Percentiles rank a stretch among this genome's conserved stretches.
phyloP scores from a whole-genome alignment of 179 eudicot genomes.

The Camellia oleifera region DNA sequence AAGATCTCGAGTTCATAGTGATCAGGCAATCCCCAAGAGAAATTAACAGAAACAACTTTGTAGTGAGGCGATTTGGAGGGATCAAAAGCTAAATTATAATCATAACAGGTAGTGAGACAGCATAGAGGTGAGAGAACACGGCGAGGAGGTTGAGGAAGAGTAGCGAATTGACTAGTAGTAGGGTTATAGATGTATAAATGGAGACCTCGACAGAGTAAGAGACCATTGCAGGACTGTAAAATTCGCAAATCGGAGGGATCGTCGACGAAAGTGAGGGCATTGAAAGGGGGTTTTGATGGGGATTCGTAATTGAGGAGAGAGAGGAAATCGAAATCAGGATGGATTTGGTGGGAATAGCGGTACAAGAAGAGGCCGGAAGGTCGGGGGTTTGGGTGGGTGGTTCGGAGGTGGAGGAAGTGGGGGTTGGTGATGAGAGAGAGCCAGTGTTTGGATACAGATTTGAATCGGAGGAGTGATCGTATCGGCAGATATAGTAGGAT shows the following conservation, averaged over 20 bases:
- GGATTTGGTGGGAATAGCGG: background rate
- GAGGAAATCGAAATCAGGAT: constrained; percentile 10
- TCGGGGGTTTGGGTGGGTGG: background rate
- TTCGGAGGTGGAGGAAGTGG: constrained; percentile 5
- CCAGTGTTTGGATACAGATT: constrained; percentile 32
- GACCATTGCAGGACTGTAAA: constrained; percentile 23
- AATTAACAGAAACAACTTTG: constrained; percentile 17
- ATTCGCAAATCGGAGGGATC: constrained; percentile 5
- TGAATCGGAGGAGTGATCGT: constrained; percentile 26
- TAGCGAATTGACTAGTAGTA: constrained; percentile 21
- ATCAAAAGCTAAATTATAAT: constrained; percentile 11
- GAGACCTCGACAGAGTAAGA: constrained; percentile 15
- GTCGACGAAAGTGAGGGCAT: background rate
- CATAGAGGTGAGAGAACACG: background rate
- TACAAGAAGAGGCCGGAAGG: constrained; percentile 18
- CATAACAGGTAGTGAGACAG: background rate
- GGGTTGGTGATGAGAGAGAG: constrained; percentile 22
- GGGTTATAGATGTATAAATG: constrained; percentile 19
- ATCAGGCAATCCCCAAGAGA: background rate
- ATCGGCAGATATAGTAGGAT: constrained; percentile 27
- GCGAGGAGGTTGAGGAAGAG: constrained; percentile 10
- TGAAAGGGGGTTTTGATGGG: background rate
- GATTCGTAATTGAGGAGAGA: background rate
- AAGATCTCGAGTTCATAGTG: constrained; percentile 5
- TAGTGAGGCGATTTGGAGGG: constrained; percentile 20